Base-by-base conservation (phyloP, 768 basidiomycete genomes). In the Suillus americanus region DNA sequence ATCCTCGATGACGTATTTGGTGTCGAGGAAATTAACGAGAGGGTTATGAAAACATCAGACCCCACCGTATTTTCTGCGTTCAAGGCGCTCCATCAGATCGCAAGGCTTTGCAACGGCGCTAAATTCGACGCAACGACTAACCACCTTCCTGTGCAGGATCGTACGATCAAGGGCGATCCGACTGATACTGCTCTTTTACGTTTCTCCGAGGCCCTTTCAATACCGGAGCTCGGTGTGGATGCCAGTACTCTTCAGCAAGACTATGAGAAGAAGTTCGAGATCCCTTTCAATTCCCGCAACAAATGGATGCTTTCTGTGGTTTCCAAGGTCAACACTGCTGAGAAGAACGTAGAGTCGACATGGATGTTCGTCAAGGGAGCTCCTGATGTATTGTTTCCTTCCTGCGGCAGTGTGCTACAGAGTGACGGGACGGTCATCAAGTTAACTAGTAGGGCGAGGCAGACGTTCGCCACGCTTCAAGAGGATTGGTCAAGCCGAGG, bases 51-150 rank as follows among this genome's bases (percentile, higher is more conserved):
- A n/a, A 57, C 72, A 20, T 41, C 65, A 10, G 62, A 66, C 8
- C 64, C 69, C 0, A 28, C 35, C 9, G 51, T 10, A 13, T 74
- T 71, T 18, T 9, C 65, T 40, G 69, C 64, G 23, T 69, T 74
- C 35, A 68, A 62, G 62, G 60, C 68, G 38, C 60, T 78, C 9
- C 74, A 72, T 55, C 70, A 76, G 50, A 70, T 84, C 33, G 77
- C 80, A 28, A 79, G 80, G 7, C 74, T 86, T 30, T 86, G 85
- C 72, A 85, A 85, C 64, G 80, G 79, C 3, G 84, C 84, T 0
- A 71, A 72, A n/a, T 85, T 84, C 45, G 80, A 80, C 41, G 67
- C 70, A 33, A 20, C 63, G 3, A 64, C 63, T 3, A 35, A 16
- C 40, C 43, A 64, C n/a, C 63, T 60, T 18, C 63, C 63, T 23